Evolutionary conservation across 2,329 filamentous ascomycete genomes (phyloP).

Genomic region (Penicillium olsonii): DNA sequence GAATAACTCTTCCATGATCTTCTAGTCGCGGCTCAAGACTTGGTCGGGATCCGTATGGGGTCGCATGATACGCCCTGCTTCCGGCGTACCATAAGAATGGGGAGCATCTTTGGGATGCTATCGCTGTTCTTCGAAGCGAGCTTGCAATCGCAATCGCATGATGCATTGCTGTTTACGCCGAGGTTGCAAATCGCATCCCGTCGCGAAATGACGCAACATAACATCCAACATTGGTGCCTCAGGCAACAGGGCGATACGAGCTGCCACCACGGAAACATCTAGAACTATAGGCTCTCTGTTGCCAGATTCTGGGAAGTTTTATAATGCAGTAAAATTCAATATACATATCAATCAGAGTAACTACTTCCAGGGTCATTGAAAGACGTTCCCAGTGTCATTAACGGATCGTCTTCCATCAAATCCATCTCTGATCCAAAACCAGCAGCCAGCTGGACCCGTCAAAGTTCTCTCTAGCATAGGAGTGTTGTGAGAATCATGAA

Average conservation of each 20-base stretch:
- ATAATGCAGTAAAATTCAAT: not conserved
- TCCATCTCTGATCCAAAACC: not conserved
- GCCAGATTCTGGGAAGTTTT: too few species aligned
- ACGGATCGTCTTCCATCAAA: not conserved
- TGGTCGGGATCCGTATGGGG: slow-evolving; percentile 14
- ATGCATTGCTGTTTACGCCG: slow-evolving; percentile 23
- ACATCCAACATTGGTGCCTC: slow-evolving; percentile 8
- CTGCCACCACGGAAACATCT: too few species aligned
- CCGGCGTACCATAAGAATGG: not conserved
- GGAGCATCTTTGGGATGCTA: not conserved
- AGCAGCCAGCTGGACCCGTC: not conserved
- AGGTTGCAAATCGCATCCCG: slow-evolving; percentile 9
- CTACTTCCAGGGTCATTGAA: too few species aligned
- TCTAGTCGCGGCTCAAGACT: slow-evolving; percentile 52
- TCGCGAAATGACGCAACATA: slow-evolving; percentile 20
- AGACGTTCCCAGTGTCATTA: not conserved
- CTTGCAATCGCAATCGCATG: slow-evolving; percentile 11
- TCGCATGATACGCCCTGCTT: slow-evolving; percentile 20
- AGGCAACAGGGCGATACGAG: too few species aligned
- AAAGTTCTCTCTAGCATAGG: not conserved
- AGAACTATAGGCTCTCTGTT: too few species aligned
- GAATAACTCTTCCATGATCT: slow-evolving; percentile 55
- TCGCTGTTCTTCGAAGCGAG: not conserved
- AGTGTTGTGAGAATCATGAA: not conserved
- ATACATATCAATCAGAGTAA: not conserved